phyloP scores from a whole-genome alignment of 2,329 filamentous ascomycete genomes.

The Alternaria brassicicola region DNA sequence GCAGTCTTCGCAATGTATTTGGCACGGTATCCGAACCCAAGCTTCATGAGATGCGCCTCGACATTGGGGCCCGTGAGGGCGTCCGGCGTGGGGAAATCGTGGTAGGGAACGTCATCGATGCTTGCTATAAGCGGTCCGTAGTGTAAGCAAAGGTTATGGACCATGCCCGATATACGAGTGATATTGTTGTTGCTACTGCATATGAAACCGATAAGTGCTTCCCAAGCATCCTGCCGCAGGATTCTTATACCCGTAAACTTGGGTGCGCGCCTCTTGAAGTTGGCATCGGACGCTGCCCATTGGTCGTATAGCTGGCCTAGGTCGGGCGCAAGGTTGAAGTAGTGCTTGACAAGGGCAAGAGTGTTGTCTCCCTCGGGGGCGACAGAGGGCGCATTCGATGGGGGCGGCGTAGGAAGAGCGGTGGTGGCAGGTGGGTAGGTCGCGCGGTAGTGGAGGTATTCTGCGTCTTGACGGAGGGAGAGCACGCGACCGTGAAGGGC shows the following conservation, averaged over 20 bases:
- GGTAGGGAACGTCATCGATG: constrained; percentile 72
- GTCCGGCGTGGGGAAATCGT: constrained; percentile 83
- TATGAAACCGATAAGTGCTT: constrained; percentile 90
- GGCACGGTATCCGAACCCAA: constrained; percentile 94
- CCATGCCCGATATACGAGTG: constrained; percentile 92
- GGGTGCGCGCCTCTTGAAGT: constrained; percentile 86
- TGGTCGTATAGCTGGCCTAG: constrained; percentile 77
- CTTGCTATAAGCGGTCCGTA: constrained; percentile 80
- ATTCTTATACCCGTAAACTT: constrained; percentile 92
- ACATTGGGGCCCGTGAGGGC: constrained; percentile 76
- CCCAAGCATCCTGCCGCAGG: constrained; percentile 93
- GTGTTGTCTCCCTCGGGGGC: constrained; percentile 68
- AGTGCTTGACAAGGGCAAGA: constrained; percentile 75
- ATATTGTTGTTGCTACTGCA: constrained; percentile 99
- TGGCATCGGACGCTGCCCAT: constrained; percentile 84
- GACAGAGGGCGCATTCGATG: constrained; percentile 46
- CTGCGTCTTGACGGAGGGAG: constrained; percentile 80
- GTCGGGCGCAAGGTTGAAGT: constrained; percentile 85
- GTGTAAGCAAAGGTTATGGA: constrained; percentile 84
- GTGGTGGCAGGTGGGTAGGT: constrained; percentile 57
- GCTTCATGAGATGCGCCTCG: constrained; percentile 75
- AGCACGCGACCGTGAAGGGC: constrained; percentile 84
- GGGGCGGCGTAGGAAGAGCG: constrained; percentile 47
- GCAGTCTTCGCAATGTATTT: constrained; percentile 92
- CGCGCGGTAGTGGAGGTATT: constrained; percentile 78